Percentiles rank a stretch among this genome's conserved stretches.
Conservation (phyloP, 2,329 filamentous ascomycete genomes). For the Trichoderma polysporum region DNA sequence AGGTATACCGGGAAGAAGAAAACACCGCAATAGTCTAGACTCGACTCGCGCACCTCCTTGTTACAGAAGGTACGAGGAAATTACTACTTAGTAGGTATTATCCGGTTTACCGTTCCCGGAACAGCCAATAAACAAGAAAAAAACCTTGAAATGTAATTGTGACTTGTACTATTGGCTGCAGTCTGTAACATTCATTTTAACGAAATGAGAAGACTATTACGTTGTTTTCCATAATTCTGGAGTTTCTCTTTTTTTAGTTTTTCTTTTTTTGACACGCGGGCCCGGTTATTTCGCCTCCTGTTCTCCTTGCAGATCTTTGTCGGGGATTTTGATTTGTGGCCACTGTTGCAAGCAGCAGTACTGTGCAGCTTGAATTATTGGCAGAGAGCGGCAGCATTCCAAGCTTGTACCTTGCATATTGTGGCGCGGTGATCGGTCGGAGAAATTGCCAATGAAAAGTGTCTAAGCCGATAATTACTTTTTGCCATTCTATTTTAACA, state of each 20-base stretch:
- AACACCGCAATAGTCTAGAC: not conserved
- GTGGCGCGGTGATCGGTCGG: slow-evolving; percentile 17
- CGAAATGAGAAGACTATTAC: not conserved
- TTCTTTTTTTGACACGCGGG: not conserved
- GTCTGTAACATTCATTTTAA: not conserved
- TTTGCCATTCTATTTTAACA: not conserved
- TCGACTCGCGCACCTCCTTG: not conserved
- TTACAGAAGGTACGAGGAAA: not conserved
- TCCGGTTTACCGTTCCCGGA: not conserved
- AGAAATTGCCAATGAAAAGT: not conserved
- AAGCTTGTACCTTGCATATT: slow-evolving; percentile 13
- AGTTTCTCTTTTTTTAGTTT: not conserved
- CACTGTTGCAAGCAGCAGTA: not conserved
- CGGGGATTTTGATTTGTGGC: not conserved
- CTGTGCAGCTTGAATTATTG: too few relatives aligned
- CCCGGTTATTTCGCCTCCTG: not conserved
- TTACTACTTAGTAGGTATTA: not conserved
- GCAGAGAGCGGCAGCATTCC: not conserved
- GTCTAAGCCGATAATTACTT: not conserved
- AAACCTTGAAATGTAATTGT: not conserved
- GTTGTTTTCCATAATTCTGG: not conserved
- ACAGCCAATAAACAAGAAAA: not conserved
- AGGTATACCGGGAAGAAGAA: not conserved
- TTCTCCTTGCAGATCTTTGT: not conserved
- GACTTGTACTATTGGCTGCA: not conserved